Percentiles rank a stretch among this genome's conserved stretches.
phyloP scores from a whole-genome alignment of 129 eudicot genomes.

The carrot (Daucus carota) region DNA sequence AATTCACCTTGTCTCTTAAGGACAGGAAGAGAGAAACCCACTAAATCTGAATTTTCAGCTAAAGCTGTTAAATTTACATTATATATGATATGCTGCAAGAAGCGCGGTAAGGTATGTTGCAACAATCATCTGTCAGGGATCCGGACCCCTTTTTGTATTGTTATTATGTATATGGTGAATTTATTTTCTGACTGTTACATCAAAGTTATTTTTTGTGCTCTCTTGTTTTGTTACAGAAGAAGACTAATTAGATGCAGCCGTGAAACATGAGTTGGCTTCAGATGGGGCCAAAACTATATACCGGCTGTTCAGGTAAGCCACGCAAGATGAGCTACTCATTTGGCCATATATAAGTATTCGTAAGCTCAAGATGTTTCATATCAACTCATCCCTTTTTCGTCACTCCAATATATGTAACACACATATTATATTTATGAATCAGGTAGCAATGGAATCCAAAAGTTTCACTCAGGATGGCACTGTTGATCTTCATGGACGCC shows the following conservation, averaged over 20 bases:
- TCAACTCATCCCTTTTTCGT: background rate
- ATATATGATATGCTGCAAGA: no score
- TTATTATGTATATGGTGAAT: no score
- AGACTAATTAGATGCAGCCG: background rate
- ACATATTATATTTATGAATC: background rate
- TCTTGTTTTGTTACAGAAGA: background rate
- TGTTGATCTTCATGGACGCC: conserved; percentile 76
- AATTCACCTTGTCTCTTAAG: background rate
- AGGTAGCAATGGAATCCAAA: conserved; percentile 45
- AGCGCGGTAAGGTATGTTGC: no score
- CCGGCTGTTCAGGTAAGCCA: conserved; percentile 13
- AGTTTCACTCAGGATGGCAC: conserved; percentile 91
- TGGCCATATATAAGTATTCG: background rate
- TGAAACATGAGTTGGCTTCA: conserved; percentile 1
- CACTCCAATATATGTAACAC: background rate
- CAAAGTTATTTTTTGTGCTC: background rate
- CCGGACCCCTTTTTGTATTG: background rate
- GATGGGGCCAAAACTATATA: background rate
- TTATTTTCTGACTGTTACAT: background rate
- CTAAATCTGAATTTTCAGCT: no score
- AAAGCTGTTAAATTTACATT: no score
- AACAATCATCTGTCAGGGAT: no score
- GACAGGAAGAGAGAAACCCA: no score
- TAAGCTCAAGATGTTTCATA: background rate
- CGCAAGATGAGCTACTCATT: background rate